Evolutionary conservation across 805 yeast genomes (phyloP), one percentile per base, ranked within the genome.

Genomic region (Wickerhamomyces rabaulensis): DNA sequence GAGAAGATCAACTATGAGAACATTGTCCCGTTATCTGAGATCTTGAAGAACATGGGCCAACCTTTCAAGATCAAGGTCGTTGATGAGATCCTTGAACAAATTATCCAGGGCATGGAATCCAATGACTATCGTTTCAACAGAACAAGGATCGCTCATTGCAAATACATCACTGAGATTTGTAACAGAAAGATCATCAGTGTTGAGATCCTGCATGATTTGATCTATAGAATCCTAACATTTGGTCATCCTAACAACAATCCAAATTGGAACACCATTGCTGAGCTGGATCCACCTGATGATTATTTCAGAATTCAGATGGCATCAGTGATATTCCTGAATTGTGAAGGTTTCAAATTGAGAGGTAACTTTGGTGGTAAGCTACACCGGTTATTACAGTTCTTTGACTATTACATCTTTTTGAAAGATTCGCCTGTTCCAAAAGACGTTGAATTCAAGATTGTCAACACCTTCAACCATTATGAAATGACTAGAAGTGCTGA

Each of bases 201-300:
- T 43, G 65, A 67, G 13, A 70, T 76, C 5, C 48, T 85, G 2
- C 62, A 76, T 40, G 81, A 79, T 39, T 59, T 83, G 3, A 51
- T 82, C 13, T 84, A 74, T 63, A 71, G 73, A 49, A 71, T 87
- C 8, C 48, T 87, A 4, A 77, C 82, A 38, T 77, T 68, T 61
- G 96, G 95, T 0, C 83, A 87, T 67, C 74, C 75, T 0, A 69
- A 72, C 47, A 78, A 78, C 44, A 74, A 74, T 43, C 91, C 95
- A 1, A 63, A 58, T 9, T 73, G 75, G 7, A 69, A 66, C 20
- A 52, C 47, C 4, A 37, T 58, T 3, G 67, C 71, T 26, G 74
- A 66, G 16, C 43, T 74, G n/a, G 97, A 90, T 64, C 66, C 66
- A 12, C 81, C 83, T 0, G 76, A 80, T 54, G 82, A 87, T 55